Conservation (phyloP, 2,329 filamentous ascomycete genomes). For the Exophiala oligosperma region DNA sequence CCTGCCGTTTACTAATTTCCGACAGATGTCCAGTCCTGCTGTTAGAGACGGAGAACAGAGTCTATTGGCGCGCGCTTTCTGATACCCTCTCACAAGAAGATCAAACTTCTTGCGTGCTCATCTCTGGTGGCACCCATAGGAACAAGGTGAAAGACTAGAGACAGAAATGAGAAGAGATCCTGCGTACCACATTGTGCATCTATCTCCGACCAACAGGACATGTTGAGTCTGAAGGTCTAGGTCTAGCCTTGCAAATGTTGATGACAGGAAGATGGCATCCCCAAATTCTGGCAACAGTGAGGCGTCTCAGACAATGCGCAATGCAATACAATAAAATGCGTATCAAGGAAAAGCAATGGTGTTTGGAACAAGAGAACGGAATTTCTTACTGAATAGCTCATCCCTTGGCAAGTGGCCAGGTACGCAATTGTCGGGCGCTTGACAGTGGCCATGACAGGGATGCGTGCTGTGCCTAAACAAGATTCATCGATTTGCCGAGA, state of each 20-base stretch:
- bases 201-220: background rate
- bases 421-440: no score
- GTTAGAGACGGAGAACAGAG: slow-evolving; percentile 4
- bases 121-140: background rate
- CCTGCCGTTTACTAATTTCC: slow-evolving; percentile 26
- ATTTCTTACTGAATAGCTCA: no score
- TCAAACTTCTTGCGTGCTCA: slow-evolving; percentile 10
- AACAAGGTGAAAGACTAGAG: background rate
- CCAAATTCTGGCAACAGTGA: background rate
- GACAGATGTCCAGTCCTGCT: slow-evolving; percentile 6
- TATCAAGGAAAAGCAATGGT: no score
- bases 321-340: no score
- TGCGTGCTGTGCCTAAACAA: no score
- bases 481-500: no score
- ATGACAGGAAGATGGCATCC: background rate
- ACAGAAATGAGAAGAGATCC: background rate
- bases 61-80: slow-evolving; percentile 12
- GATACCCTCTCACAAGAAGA: background rate
- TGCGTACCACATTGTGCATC: background rate
- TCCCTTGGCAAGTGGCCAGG: no score
- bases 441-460: no score
- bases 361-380: no score
- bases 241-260: background rate
- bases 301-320: no score
- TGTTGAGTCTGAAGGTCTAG: background rate